Evolutionary conservation across 805 yeast species (phyloP).

Genomic region (Suhomyces pyralidae): DNA sequence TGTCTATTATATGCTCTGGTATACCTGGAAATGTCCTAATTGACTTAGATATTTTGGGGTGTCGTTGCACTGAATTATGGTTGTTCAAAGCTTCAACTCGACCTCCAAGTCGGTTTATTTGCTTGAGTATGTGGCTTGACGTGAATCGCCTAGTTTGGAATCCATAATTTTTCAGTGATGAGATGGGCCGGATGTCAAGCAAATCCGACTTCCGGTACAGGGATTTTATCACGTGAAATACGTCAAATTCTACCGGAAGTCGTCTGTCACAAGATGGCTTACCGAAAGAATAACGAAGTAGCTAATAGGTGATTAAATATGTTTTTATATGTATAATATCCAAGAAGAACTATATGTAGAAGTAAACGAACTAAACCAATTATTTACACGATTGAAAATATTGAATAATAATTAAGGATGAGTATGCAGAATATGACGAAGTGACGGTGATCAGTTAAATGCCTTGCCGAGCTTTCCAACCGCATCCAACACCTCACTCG

Average conservation of each 20-base stretch:
- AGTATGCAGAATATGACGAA: too few relatives aligned
- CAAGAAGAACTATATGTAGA: neutral
- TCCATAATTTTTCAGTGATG: slow-evolving; percentile 1
- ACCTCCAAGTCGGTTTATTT: neutral
- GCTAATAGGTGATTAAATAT: too few relatives aligned
- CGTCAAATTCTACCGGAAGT: neutral
- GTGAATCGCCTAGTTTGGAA: neutral
- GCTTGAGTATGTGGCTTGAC: neutral
- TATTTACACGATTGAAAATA: neutral
- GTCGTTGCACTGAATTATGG: too few relatives aligned
- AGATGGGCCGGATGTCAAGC: neutral
- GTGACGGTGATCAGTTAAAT: slow-evolving; percentile 6
- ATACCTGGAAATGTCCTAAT: too few relatives aligned
- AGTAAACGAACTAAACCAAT: neutral
- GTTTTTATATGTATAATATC: neutral
- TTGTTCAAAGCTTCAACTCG: neutral
- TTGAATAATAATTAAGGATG: too few relatives aligned
- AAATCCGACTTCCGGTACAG: neutral
- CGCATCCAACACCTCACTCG: slow-evolving; percentile 12
- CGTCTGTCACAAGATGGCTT: neutral
- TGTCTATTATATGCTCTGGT: too few relatives aligned
- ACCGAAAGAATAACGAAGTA: neutral
- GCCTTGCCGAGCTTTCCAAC: slow-evolving; percentile 17
- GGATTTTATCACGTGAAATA: neutral
- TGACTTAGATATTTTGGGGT: too few relatives aligned